Conservation (phyloP, 2,329 filamentous ascomycete genomes). For the Dothidotthia symphoricarpi region DNA sequence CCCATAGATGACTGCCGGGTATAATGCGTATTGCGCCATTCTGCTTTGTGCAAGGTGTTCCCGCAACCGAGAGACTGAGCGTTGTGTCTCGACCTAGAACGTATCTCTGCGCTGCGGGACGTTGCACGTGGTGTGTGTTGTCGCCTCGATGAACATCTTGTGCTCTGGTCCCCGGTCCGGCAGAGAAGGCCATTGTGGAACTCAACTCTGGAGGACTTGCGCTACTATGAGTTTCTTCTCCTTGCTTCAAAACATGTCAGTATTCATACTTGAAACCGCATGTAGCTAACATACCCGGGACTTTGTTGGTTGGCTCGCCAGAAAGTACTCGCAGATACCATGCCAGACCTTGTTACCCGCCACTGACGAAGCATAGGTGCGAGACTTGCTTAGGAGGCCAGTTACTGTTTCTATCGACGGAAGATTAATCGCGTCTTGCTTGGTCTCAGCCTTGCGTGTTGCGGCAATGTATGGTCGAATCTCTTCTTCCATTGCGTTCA, state of each 20-base stretch:
- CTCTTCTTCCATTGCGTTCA: too few species aligned
- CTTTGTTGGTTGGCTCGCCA: slow-evolving; percentile 10
- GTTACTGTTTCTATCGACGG: too few species aligned
- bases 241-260: slow-evolving; percentile 5
- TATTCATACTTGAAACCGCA: not conserved
- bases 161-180: slow-evolving; percentile 24
- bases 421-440: too few species aligned
- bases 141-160: slow-evolving; percentile 34
- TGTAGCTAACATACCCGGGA: slow-evolving; percentile 8
- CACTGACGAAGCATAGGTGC: slow-evolving; percentile 12
- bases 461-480: too few species aligned
- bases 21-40: slow-evolving; percentile 43
- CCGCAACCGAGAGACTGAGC: slow-evolving; percentile 40
- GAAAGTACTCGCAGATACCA: slow-evolving; percentile 10
- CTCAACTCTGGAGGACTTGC: slow-evolving; percentile 20
- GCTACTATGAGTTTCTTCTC: slow-evolving; percentile 7
- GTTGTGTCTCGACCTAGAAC: slow-evolving; percentile 22
- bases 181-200: slow-evolving; percentile 25
- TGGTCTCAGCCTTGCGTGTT: too few species aligned
- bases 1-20: slow-evolving; percentile 41
- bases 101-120: slow-evolving; percentile 12
- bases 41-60: slow-evolving; percentile 25
- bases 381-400: slow-evolving; percentile 14
- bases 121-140: slow-evolving; percentile 26
- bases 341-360: slow-evolving; percentile 12